A percentile compares a stretch with the other conserved stretches of the same genome.
These are phyloP conservation scores for Calonectria pteridis DNA, from an alignment of 2,329 filamentous ascomycete species.

Conservation along the genomic window DNA sequence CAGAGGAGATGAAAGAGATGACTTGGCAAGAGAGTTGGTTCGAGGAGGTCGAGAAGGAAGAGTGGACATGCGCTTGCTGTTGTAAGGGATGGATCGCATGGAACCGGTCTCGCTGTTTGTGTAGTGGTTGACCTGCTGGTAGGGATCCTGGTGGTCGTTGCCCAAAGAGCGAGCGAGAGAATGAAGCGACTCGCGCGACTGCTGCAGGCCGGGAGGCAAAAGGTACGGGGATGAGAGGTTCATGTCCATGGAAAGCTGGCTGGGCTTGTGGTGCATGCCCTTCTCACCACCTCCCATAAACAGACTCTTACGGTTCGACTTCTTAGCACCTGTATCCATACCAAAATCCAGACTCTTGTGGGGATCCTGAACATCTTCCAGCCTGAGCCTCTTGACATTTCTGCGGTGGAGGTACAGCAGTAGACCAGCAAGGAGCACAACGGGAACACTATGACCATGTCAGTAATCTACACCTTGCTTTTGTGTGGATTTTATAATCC, in stretches of 20 bases:
- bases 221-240: constrained; percentile 88
- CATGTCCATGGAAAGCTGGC: constrained; percentile 78
- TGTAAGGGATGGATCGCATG: constrained; percentile 63
- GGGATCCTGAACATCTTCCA: constrained; percentile 87
- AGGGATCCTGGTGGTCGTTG: constrained; percentile 85
- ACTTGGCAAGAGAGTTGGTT: constrained; percentile 60
- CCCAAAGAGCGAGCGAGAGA: constrained; percentile 83
- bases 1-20: constrained; percentile 46
- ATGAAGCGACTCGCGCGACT: constrained; percentile 87
- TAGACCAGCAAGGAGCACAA: constrained; percentile 74
- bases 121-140: constrained; percentile 74
- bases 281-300: constrained; percentile 67
- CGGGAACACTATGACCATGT: constrained; percentile 73
- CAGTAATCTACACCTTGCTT: constrained; percentile 23
- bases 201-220: constrained; percentile 84
- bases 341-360: constrained; percentile 96
- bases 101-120: constrained; percentile 68
- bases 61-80: constrained; percentile 50
- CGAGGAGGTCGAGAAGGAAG: constrained; percentile 45
- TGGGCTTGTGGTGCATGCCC: constrained; percentile 54
- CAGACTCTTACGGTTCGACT: constrained; percentile 50
- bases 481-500: neutral
- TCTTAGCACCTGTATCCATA: constrained; percentile 63
- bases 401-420: constrained; percentile 84
- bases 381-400: constrained; percentile 76